phyloP scores from a whole-genome alignment of 345 rosid species.

The Trapa incisa region DNA sequence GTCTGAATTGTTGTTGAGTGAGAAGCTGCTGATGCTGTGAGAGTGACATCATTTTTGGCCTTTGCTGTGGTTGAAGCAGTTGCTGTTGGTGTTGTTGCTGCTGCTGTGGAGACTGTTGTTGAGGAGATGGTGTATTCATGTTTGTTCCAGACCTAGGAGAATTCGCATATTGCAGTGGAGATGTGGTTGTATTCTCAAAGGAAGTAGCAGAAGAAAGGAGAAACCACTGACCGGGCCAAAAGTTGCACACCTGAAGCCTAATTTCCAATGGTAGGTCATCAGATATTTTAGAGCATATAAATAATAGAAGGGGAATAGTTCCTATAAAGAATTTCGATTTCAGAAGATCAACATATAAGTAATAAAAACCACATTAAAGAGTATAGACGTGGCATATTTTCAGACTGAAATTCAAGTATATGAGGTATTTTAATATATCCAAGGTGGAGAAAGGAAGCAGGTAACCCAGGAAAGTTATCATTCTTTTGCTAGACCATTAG shows the following conservation, averaged over 20 bases:
- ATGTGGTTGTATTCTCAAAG: slow-evolving; percentile 60
- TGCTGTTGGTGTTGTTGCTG: slow-evolving; percentile 64
- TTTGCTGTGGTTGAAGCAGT: slow-evolving; percentile 28
- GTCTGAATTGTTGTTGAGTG: slow-evolving; percentile 72
- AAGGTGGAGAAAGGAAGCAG: neutral
- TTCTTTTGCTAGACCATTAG: neutral
- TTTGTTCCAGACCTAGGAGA: slow-evolving; percentile 74
- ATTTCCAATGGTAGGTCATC: slow-evolving; percentile 10
- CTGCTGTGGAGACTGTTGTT: slow-evolving; percentile 57
- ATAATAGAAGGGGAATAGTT: neutral
- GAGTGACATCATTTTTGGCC: slow-evolving; percentile 55
- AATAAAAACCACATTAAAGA: neutral
- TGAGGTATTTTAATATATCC: neutral
- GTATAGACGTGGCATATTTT: neutral
- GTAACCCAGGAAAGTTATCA: neutral
- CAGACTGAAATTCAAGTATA: neutral
- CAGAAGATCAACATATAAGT: neutral
- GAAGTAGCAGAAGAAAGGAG: slow-evolving; percentile 62
- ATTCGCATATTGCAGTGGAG: slow-evolving; percentile 80
- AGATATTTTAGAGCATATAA: neutral
- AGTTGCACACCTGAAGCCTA: slow-evolving; percentile 68
- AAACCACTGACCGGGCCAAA: slow-evolving; percentile 77
- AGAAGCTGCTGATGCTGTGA: slow-evolving; percentile 65
- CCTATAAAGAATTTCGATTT: neutral
- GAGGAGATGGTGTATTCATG: slow-evolving; percentile 82